Conservation (phyloP, 257 asterid species). For the Coffea canephora region DNA sequence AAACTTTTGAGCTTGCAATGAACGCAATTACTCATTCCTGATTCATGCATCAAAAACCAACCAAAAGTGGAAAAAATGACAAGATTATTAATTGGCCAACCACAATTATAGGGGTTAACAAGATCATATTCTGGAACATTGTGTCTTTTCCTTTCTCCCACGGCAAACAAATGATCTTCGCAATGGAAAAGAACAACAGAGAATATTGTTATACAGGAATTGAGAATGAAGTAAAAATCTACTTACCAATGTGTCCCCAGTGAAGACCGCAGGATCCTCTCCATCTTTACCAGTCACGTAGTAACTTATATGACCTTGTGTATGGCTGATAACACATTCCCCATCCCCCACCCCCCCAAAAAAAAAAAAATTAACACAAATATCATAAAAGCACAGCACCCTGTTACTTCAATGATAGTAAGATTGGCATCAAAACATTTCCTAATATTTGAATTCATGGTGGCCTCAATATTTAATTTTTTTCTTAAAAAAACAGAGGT, state of each 20-base stretch:
- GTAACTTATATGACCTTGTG: slow-evolving; percentile 92
- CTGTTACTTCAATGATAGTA: too few species aligned
- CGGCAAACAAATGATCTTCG: neutral
- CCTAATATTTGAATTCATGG: neutral
- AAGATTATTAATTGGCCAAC: neutral
- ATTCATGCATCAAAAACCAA: neutral
- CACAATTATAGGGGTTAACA: neutral
- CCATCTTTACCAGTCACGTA: slow-evolving; percentile 78
- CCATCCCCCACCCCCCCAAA: neutral
- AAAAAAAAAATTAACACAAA: neutral
- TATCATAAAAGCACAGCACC: neutral
- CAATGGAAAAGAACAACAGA: neutral
- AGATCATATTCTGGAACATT: neutral
- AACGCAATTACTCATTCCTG: neutral
- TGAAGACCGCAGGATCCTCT: slow-evolving; percentile 84
- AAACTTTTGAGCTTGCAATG: neutral
- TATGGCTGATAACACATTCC: slow-evolving; percentile 60
- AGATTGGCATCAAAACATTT: neutral
- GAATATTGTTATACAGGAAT: neutral
- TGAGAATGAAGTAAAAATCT: neutral
- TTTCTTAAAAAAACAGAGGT: neutral
- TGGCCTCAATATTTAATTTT: neutral
- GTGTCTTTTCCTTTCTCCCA: neutral
- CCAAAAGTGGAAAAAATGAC: neutral
- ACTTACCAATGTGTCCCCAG: slow-evolving; percentile 96